phyloP scores from a whole-genome alignment of 768 basidiomycete genomes.

The Kwoniella dejecticola region DNA sequence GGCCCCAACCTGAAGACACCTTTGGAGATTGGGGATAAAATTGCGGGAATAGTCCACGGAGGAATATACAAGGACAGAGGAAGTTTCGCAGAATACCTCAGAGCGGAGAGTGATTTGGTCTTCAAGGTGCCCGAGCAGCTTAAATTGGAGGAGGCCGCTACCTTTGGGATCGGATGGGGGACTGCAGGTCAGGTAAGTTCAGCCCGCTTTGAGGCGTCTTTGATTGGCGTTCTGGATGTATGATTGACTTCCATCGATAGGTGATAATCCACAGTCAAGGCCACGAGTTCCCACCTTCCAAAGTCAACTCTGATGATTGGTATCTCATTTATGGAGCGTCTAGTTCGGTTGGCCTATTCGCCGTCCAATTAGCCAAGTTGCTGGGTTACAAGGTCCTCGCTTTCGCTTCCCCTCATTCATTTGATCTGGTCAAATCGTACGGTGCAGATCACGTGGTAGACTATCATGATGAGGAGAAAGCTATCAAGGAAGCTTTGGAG shows the following conservation, averaged over 20 bases:
- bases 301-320: slow-evolving; percentile 1
- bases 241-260: neutral
- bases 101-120: slow-evolving; percentile 33
- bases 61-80: slow-evolving; percentile 44
- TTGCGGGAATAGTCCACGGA: slow-evolving; percentile 44
- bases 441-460: slow-evolving; percentile 60
- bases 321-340: slow-evolving; percentile 52
- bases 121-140: slow-evolving; percentile 44
- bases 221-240: no score
- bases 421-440: slow-evolving; percentile 55
- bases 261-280: slow-evolving; percentile 6
- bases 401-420: slow-evolving; percentile 55
- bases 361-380: slow-evolving; percentile 44
- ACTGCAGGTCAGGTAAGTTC: slow-evolving; percentile 42
- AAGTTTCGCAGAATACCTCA: slow-evolving; percentile 40
- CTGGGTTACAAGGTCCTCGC: slow-evolving; percentile 54
- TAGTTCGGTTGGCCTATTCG: slow-evolving; percentile 56
- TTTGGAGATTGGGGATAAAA: slow-evolving; percentile 38
- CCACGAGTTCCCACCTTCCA: neutral
- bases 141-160: slow-evolving; percentile 32
- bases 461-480: slow-evolving; percentile 43
- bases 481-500: slow-evolving; percentile 34
- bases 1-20: slow-evolving; percentile 19
- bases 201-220: no score
- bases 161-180: slow-evolving; percentile 40